phyloP scores from a whole-genome alignment of 2,329 filamentous ascomycete species.

The Xylariaceae sp. region DNA sequence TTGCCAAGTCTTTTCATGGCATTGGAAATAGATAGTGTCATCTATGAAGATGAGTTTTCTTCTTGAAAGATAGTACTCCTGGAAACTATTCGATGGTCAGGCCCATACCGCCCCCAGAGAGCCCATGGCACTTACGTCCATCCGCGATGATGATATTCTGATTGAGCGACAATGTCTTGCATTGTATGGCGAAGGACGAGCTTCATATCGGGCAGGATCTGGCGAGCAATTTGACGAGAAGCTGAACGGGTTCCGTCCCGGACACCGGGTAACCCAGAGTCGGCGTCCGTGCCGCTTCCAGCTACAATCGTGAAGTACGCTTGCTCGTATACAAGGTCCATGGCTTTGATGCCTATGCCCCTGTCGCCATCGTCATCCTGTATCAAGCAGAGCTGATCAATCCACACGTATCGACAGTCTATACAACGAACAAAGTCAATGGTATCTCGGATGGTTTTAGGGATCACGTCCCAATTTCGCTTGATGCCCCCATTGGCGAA shows the following conservation, averaged over 20 bases:
- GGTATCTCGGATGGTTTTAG: constrained; percentile 18
- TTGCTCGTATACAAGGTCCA: constrained; percentile 22
- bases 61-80: constrained; percentile 22
- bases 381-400: constrained; percentile 19
- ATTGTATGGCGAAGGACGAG: constrained; percentile 20
- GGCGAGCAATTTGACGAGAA: constrained; percentile 8
- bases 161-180: constrained; percentile 16
- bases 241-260: constrained; percentile 12
- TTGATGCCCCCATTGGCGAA: constrained; percentile 16
- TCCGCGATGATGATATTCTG: constrained; percentile 19
- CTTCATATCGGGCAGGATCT: constrained; percentile 16
- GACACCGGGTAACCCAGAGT: constrained; percentile 18
- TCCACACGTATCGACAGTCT: constrained; percentile 19
- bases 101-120: neutral
- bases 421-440: constrained; percentile 18
- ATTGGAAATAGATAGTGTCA: constrained; percentile 20
- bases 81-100: constrained; percentile 13
- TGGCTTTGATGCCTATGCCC: constrained; percentile 17
- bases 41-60: constrained; percentile 20
- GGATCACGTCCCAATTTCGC: constrained; percentile 16
- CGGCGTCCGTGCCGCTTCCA: constrained; percentile 16
- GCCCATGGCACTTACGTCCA: constrained; percentile 19
- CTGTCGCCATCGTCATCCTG: constrained; percentile 19
- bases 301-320: constrained; percentile 19
- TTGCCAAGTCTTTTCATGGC: constrained; percentile 14